Percentiles rank a stretch among this genome's conserved stretches.
phyloP scores from a whole-genome alignment of 176 grass and related monocot species.

The Carex kokanica region DNA sequence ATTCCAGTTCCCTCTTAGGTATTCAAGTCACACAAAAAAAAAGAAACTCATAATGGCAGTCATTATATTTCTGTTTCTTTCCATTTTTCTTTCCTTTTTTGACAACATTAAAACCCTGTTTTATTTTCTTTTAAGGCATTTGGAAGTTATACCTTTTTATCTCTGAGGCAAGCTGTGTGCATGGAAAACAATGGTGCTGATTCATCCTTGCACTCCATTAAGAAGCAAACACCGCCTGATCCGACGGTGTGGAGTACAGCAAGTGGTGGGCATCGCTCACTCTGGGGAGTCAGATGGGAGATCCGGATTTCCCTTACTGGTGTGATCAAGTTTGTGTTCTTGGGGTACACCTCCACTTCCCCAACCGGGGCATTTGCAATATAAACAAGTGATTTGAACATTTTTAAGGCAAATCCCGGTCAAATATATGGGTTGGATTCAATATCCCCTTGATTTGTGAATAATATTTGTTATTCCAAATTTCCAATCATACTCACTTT shows the following conservation, averaged over 20 bases:
- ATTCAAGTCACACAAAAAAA: slow-evolving; percentile 1
- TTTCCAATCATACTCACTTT: not conserved
- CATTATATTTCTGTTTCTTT: slow-evolving; percentile 13
- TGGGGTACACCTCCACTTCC: slow-evolving; percentile 76
- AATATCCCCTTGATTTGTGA: slow-evolving; percentile 23
- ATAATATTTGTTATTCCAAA: slow-evolving; percentile 21
- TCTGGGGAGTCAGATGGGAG: slow-evolving; percentile 73
- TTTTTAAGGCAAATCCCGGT: slow-evolving; percentile 42
- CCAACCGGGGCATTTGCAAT: slow-evolving; percentile 51
- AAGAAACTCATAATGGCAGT: not conserved
- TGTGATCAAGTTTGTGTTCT: slow-evolving; percentile 50
- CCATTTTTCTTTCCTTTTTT: slow-evolving; percentile 1
- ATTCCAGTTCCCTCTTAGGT: not conserved
- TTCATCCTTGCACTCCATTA: slow-evolving; percentile 70
- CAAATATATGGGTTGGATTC: slow-evolving; percentile 14
- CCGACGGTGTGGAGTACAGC: slow-evolving; percentile 77
- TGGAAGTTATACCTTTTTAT: slow-evolving; percentile 96
- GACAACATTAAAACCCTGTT: slow-evolving; percentile 29
- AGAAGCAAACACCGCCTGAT: slow-evolving; percentile 61
- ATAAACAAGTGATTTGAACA: slow-evolving; percentile 73
- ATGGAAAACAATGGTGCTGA: slow-evolving; percentile 62
- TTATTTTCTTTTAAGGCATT: not conserved
- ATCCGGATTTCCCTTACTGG: slow-evolving; percentile 81
- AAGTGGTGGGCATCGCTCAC: slow-evolving; percentile 88
- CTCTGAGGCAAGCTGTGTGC: slow-evolving; percentile 79